Evolutionary conservation across 2,329 filamentous ascomycete species (phyloP).

Genomic region (Chaetomium globosum): DNA sequence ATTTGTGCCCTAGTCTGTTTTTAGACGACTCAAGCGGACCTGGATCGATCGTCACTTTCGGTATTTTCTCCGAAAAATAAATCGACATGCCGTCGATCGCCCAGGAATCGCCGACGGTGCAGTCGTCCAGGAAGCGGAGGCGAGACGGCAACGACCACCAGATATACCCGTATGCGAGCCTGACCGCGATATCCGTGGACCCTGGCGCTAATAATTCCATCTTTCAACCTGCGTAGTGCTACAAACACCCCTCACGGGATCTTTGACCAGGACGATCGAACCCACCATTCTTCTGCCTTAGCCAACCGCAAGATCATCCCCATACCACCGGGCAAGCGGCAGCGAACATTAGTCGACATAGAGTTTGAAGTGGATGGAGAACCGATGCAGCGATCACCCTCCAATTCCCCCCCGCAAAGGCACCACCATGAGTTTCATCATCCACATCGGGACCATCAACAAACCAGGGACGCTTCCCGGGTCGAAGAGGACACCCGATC

Average conservation of each 20-base stretch:
- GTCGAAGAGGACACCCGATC: slow-evolving; percentile 13
- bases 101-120: slow-evolving; percentile 40
- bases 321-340: slow-evolving; percentile 31
- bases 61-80: not conserved
- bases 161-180: slow-evolving; percentile 29
- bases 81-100: slow-evolving; percentile 45
- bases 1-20: not conserved
- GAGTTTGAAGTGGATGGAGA: slow-evolving; percentile 25
- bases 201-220: slow-evolving; percentile 17
- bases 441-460: slow-evolving; percentile 4
- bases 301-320: slow-evolving; percentile 32
- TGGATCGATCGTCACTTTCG: not conserved
- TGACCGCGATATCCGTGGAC: slow-evolving; percentile 18
- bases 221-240: slow-evolving; percentile 18
- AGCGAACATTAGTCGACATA: slow-evolving; percentile 24
- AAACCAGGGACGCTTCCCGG: not conserved
- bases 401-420: slow-evolving; percentile 19
- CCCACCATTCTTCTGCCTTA: slow-evolving; percentile 20
- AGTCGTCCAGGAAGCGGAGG: slow-evolving; percentile 44
- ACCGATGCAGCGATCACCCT: slow-evolving; percentile 23
- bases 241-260: slow-evolving; percentile 21
- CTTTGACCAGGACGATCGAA: slow-evolving; percentile 22
- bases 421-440: not conserved
- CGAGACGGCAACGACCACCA: slow-evolving; percentile 41
- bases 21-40: not conserved